A percentile compares a stretch with the other conserved stretches of the same genome.
phyloP scores from a whole-genome alignment of 805 yeast genomes.

The Brettanomyces anomalus region DNA sequence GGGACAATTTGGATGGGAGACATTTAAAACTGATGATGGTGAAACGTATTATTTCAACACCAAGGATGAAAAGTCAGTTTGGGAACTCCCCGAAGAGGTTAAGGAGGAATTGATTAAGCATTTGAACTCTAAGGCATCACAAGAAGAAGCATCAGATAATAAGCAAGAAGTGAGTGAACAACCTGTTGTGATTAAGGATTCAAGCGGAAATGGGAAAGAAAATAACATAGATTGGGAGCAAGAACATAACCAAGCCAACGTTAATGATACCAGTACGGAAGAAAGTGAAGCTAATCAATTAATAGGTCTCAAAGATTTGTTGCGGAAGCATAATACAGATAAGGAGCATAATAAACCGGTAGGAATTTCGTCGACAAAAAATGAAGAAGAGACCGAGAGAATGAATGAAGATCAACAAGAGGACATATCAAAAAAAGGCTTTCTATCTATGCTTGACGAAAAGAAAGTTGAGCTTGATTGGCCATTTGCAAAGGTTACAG shows the following conservation, averaged over 20 bases:
- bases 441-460: slow-evolving; percentile 43
- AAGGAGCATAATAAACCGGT: background rate
- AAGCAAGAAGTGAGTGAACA: background rate
- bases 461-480: slow-evolving; percentile 60
- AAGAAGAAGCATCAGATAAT: background rate
- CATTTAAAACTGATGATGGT: slow-evolving; percentile 41
- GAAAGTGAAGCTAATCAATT: background rate
- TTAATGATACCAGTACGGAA: background rate
- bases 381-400: background rate
- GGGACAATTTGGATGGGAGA: slow-evolving; percentile 43
- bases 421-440: slow-evolving; percentile 27
- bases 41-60: slow-evolving; percentile 64
- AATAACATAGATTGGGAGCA: slow-evolving; percentile 1
- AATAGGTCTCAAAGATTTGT: background rate
- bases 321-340: background rate
- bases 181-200: background rate
- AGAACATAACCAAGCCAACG: background rate
- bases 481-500: slow-evolving; percentile 64
- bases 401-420: slow-evolving; percentile 3
- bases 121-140: background rate
- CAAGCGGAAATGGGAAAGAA: background rate
- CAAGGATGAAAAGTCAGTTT: slow-evolving; percentile 56
- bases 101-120: slow-evolving; percentile 4
- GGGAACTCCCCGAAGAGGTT: slow-evolving; percentile 67
- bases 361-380: background rate